These are phyloP conservation scores for Thoreauomyces humboldtii DNA, from an alignment of 192 early-diverging fungal genomes.

Conservation along the genomic window DNA sequence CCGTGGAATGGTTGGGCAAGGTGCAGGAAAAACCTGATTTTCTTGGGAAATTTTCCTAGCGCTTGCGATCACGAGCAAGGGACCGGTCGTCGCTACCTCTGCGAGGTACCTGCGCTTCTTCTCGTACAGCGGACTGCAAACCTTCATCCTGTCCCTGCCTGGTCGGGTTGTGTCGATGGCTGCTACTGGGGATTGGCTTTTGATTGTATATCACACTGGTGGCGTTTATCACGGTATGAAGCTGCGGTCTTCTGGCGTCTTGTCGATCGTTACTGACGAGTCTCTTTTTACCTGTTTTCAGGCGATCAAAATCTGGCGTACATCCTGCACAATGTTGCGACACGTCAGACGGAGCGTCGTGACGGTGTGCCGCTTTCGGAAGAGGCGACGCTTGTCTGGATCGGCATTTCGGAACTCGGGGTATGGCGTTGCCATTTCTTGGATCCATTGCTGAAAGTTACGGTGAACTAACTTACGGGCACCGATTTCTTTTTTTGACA, in stretches of 20 bases:
- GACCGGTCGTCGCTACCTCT: conserved; percentile 72
- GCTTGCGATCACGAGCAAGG: conserved; percentile 67
- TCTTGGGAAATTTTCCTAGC: no score
- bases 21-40: neutral
- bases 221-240: conserved; percentile 44
- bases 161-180: conserved; percentile 45
- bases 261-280: no score
- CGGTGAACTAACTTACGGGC: neutral
- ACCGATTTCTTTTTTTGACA: neutral
- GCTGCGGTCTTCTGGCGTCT: no score
- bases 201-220: conserved; percentile 51
- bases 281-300: neutral
- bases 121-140: conserved; percentile 75
- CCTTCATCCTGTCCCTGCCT: conserved; percentile 63
- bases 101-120: conserved; percentile 77
- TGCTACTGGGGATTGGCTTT: conserved; percentile 35
- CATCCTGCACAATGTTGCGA: conserved; percentile 60
- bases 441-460: conserved; percentile 3
- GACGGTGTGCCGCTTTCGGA: conserved; percentile 66
- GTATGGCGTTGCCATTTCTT: conserved; percentile 33
- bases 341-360: conserved; percentile 47
- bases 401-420: conserved; percentile 78
- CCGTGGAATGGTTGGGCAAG: neutral
- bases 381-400: conserved; percentile 67
- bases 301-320: conserved; percentile 58